Percentiles rank a stretch among this genome's conserved stretches.
phyloP scores from a whole-genome alignment of 805 yeast genomes.

The Clavispora fructus region DNA sequence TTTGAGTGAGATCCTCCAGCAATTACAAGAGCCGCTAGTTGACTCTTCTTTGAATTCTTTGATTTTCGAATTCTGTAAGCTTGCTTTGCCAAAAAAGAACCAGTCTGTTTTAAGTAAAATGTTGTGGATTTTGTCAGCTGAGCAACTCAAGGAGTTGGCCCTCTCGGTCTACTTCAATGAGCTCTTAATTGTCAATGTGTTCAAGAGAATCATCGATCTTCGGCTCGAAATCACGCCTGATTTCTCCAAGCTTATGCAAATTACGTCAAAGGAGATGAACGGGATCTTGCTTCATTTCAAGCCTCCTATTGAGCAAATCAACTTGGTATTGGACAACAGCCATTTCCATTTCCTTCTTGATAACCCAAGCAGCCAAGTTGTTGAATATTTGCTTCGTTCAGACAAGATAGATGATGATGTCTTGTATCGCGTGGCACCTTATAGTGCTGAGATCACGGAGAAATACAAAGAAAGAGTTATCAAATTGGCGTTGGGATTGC shows the following conservation, averaged over 20 bases:
- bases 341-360: constrained; percentile 7
- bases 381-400: constrained; percentile 1
- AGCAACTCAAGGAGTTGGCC: constrained; percentile 13
- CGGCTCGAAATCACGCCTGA: constrained; percentile 5
- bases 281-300: constrained; percentile 4
- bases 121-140: constrained; percentile 23
- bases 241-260: constrained; percentile 4
- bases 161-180: constrained; percentile 4
- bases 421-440: constrained; percentile 10
- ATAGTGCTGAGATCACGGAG: constrained; percentile 6
- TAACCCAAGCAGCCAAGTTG: constrained; percentile 1
- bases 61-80: constrained; percentile 7
- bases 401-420: constrained; percentile 7
- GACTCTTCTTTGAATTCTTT: constrained; percentile 8
- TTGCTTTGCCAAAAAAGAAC: constrained; percentile 3
- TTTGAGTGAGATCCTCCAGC: constrained; percentile 32
- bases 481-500: constrained; percentile 12
- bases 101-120: constrained; percentile 17
- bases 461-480: constrained; percentile 7
- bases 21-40: constrained; percentile 14
- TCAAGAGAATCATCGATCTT: constrained; percentile 2
- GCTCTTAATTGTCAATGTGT: constrained; percentile 2
- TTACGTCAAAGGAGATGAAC: constrained; percentile 5
- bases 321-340: constrained; percentile 4
- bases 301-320: constrained; percentile 3